Percentiles rank a stretch among this genome's conserved stretches.
These are phyloP conservation scores for Cryptomeria japonica DNA, from an alignment of 75 land plant genomes.

Conservation along the genomic window DNA sequence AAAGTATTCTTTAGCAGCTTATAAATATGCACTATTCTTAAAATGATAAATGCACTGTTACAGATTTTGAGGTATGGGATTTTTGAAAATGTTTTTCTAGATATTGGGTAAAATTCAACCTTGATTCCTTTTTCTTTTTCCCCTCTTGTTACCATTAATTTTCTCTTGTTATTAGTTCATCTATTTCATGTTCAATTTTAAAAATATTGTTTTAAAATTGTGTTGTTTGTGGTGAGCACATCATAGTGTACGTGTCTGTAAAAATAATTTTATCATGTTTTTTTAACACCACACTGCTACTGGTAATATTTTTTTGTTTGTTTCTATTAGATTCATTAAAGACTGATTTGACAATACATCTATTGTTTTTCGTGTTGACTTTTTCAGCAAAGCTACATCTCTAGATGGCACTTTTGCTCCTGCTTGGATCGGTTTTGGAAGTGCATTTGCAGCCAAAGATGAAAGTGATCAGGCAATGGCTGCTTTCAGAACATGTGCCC, in stretches of 20 bases:
- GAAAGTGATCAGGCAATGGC: constrained; percentile 99
- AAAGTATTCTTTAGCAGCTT: neutral
- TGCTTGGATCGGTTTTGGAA: constrained; percentile 97
- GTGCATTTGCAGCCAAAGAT: constrained; percentile 96
- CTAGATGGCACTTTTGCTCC: constrained; percentile 92
- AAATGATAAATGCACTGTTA: neutral
- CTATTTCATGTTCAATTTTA: neutral
- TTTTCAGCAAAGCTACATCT: constrained; percentile 85
- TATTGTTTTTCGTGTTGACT: neutral
- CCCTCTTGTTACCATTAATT: neutral
- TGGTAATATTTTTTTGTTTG: neutral
- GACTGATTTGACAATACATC: neutral
- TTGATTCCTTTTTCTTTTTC: neutral
- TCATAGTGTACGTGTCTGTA: neutral
- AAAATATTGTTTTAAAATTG: neutral
- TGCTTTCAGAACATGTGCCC: constrained; percentile 86
- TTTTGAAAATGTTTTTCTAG: neutral
- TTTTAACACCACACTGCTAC: neutral
- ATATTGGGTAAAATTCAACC: neutral
- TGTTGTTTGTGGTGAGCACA: neutral
- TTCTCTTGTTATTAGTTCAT: neutral
- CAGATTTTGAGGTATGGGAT: neutral
- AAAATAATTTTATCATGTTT: no score
- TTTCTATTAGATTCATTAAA: neutral
- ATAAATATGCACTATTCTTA: neutral